Base-by-base conservation (phyloP, 371 early-diverging fungal genomes). In the Mucor circinelloides region DNA sequence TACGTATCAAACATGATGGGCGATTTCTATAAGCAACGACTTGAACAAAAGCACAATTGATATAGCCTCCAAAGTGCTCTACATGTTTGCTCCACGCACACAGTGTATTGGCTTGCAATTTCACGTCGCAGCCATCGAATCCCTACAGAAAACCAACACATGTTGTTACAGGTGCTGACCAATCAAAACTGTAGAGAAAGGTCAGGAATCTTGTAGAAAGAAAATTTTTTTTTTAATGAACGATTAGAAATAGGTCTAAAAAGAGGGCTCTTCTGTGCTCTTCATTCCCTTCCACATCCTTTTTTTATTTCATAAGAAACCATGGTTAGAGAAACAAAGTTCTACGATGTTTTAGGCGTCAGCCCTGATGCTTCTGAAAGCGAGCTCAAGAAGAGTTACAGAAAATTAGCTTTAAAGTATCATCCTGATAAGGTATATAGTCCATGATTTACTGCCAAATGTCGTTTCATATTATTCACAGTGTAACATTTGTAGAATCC, bases 301-400 rank as follows among this genome's bases (percentile, higher is more conserved):
- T 54, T 60, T 34, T 57, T 60, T 21, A 52, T 67, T 63, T 54
- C 19, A 34, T 31, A 50, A 32, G 34, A 40, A 61, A 66, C 23
- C 44, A 91, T 91, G 93, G 92, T 89, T 56, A 89, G 89, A 69
- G 94, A 94, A 60, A 93, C 95, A 57, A 96, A 94, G 79, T 86
- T 89, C 69, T 99, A 99, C 85, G 98, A 99, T 66, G 74, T 89
- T 23, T 91, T 99, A 42, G 98, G 91, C 44, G 93, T 99, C 25
- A 62, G 80, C 31, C 94, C 96, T 50, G 76, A 73, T 46, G 96
- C 96, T 36, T 76, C 90, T 32, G 97, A 97, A 27, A 64, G 76
- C 46, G 94, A 97, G 70, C 85, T 97, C 71, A 95, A 94, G 76
- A 95, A 94, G 75, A 93, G 95, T 19, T 98, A 94, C 85, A 89